Percentiles rank a stretch among this genome's conserved stretches.
These are phyloP conservation scores for Hyphopichia fennica DNA, from an alignment of 1,139 yeast species.

Conservation along the genomic window DNA sequence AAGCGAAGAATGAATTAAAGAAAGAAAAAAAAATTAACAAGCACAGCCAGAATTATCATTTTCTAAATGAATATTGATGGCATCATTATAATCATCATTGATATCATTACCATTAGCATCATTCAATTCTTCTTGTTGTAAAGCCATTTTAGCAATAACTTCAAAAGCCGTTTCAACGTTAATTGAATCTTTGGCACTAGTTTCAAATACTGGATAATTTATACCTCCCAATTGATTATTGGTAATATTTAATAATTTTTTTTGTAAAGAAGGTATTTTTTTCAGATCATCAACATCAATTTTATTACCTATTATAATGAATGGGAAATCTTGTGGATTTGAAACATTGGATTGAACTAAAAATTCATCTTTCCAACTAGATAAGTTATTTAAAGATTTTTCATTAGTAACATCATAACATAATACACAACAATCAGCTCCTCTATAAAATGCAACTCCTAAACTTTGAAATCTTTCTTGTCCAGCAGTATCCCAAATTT, in stretches of 20 bases:
- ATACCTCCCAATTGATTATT: conserved; percentile 70
- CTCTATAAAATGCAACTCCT: conserved; percentile 97
- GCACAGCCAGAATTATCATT: conserved; percentile 76
- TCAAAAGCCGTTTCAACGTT: conserved; percentile 96
- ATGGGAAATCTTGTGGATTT: conserved; percentile 94
- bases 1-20: background rate
- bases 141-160: conserved; percentile 91
- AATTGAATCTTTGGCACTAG: conserved; percentile 91
- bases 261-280: conserved; percentile 71
- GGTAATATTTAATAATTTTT: conserved; percentile 85
- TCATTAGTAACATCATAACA: conserved; percentile 94
- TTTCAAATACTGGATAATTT: conserved; percentile 89
- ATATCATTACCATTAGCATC: conserved; percentile 82
- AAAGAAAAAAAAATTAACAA: conserved; percentile 42
- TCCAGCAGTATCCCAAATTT: conserved; percentile 99
- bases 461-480: conserved; percentile 96
- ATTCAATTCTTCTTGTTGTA: conserved; percentile 86
- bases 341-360: conserved; percentile 88
- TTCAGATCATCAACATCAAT: conserved; percentile 92
- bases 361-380: conserved; percentile 95
- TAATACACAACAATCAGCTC: conserved; percentile 97
- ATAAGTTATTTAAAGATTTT: conserved; percentile 85
- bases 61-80: conserved; percentile 90
- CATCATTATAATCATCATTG: conserved; percentile 82
- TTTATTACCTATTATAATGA: conserved; percentile 91